Base-by-base conservation (phyloP, 345 rosid species). In the Aquilaria sinensis region DNA sequence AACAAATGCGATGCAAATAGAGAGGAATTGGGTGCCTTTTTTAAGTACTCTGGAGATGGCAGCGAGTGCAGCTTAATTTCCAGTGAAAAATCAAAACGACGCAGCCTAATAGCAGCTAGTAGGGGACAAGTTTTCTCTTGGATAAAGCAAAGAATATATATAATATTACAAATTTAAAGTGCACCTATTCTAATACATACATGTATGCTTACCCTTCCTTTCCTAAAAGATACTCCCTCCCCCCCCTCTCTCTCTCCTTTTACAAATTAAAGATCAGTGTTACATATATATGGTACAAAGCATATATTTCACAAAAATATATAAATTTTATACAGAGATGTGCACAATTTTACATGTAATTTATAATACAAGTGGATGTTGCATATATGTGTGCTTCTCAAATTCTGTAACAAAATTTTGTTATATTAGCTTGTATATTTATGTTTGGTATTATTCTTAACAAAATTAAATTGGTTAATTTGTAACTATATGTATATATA, bases 1-100 rank as follows among this genome's bases (percentile, higher is more conserved):
- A 89, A 83, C 97, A 92, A 87, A 90, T 90, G 97, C 87, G 82
- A 84, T 85, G 89, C 87, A 79, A 80, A 77, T 80, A 73, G 75
- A 75, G 81, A 80, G 75, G 92, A 92, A 87, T 86, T 80, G 82
- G 93, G 92, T 91, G 83, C 96, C 83, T 81, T 83, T 85, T 84
- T 81, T 76, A 83, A 83, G 85, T 72, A 64, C 74, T 71, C 68
- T 69, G 66, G 63, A 70, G 70, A 56, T 57, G 62, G 51, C 23
- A 23, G 23, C 45, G 58, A 67, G 4, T 53, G 23, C 16, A 9
- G 33, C 72, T 67, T 67, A 60, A 23, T 23, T 23, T 23, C 23
- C 23, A 23, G 23, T 23, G 23, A 23, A 23, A 23, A 23, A 37
- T 37, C 43, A 37, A 37, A 37, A 37, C 43, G 43, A 37, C 43